Base-by-base conservation (phyloP, 441 rosid species). In the Pelargonium australe region DNA sequence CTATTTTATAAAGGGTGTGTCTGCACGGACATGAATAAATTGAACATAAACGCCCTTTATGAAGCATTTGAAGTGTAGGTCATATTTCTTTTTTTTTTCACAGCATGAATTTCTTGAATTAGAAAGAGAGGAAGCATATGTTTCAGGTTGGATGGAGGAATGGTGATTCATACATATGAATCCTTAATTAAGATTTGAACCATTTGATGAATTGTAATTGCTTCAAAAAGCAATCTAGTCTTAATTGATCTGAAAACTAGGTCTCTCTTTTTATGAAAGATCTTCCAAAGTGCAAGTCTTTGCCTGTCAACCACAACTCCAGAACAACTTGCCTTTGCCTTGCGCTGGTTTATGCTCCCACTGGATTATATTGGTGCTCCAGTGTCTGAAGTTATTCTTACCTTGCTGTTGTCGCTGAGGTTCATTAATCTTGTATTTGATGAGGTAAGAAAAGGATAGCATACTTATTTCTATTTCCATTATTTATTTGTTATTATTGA, bases 271-370 rank as follows among this genome's bases (percentile, higher is more conserved):
- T 70, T 57, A 63, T 76, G 68, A 73, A 79, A 93, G 98, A 82
- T 93, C 80, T 85, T 93, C 72, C 98, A 88, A 88, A 87, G 97
- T 83, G 94, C 93, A 10, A 91, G 93, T 70, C 85, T 93, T 63
- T 91, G 95, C 83, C 85, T 93, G 65, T 90, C 97, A 65, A 93
- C 98, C 71, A 93, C 97, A 49, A 85, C 95, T 8, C 98, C 98
- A 0, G 98, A 93, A 80, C 95, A 93, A 75, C 88, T 93, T 70
- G 96, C 97, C 0, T 84, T 83, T 76, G 87, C 91, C 74, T 76
- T 93, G 75, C 83, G 86, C 75, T 91, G 98, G 97, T 91, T 82
- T 80, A 81, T 91, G 87, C 82, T 83, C 70, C 97, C 97, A 31
- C 73, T 93, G 76, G 88, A 78, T 41, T 74, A 69, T 71, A 73